phyloP scores from a whole-genome alignment of 345 rosid genomes.

The Linum tenue region DNA sequence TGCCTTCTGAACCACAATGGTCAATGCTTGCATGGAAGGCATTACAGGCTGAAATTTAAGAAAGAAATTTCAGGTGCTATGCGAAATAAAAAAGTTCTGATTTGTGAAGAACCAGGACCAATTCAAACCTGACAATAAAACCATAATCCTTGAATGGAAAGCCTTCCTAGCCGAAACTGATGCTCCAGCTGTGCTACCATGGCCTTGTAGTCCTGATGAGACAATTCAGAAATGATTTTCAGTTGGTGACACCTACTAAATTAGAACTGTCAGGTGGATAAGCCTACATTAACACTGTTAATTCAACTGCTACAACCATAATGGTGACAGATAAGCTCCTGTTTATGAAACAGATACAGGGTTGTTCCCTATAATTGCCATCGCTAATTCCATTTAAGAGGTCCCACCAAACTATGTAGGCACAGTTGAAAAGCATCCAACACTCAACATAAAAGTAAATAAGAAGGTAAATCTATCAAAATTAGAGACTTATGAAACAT shows the following conservation, averaged over 20 bases:
- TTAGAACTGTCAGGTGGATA: neutral
- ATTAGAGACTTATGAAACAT: neutral
- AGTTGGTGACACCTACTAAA: neutral
- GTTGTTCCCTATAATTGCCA: neutral
- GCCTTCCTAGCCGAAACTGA: constrained; percentile 92
- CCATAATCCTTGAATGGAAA: constrained; percentile 95
- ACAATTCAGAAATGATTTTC: constrained; percentile 4
- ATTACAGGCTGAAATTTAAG: constrained; percentile 61
- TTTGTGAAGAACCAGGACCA: constrained; percentile 12
- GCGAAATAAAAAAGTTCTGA: constrained; percentile 3
- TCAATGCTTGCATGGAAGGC: constrained; percentile 85
- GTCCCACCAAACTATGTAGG: neutral
- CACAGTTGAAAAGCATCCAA: neutral
- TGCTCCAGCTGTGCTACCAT: constrained; percentile 98
- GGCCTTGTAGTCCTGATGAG: constrained; percentile 73
- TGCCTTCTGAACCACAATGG: constrained; percentile 70
- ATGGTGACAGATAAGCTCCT: neutral
- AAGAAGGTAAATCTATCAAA: neutral
- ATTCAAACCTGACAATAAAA: constrained; percentile 87
- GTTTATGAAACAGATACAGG: neutral
- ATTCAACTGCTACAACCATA: neutral
- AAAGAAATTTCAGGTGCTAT: constrained; percentile 16
- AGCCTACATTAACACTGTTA: neutral
- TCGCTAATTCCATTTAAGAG: neutral
- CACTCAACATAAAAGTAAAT: neutral